Conservation (phyloP, 352 stramenopile genomes). For the Globisporangium yorkense region DNA sequence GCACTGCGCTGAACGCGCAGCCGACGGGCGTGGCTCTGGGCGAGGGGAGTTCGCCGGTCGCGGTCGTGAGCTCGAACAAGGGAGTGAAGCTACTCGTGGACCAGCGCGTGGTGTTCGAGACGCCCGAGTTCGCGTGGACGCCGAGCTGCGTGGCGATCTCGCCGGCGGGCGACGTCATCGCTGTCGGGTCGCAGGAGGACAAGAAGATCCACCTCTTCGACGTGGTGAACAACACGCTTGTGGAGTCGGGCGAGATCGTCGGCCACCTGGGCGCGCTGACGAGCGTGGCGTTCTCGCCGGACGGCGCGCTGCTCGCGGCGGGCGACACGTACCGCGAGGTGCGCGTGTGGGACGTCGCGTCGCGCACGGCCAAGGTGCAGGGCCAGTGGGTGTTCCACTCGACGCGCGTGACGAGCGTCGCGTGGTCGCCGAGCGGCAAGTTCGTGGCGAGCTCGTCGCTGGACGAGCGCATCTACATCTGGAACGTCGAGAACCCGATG, state of each 20-base stretch:
- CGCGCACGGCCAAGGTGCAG: conserved; percentile 81
- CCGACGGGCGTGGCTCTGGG: conserved; percentile 62
- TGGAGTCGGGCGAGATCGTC: conserved; percentile 56
- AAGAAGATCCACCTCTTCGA: conserved; percentile 88
- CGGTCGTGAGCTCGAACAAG: conserved; percentile 75
- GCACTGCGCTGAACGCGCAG: conserved; percentile 58
- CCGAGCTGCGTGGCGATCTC: conserved; percentile 74
- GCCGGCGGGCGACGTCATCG: conserved; percentile 61
- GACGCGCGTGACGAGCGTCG: conserved; percentile 89
- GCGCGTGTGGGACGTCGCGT: conserved; percentile 84
- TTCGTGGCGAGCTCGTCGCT: conserved; percentile 90
- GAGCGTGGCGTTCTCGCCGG: conserved; percentile 77
- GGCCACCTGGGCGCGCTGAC: conserved; percentile 76
- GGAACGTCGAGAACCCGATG: conserved; percentile 81
- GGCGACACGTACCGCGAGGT: conserved; percentile 88
- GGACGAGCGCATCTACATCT: conserved; percentile 97
- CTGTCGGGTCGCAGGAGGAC: conserved; percentile 74
- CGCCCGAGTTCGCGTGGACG: conserved; percentile 70
- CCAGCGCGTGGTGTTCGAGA: conserved; percentile 68
- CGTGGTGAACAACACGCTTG: conserved; percentile 55
- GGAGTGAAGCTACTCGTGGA: conserved; percentile 75
- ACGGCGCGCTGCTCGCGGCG: conserved; percentile 77
- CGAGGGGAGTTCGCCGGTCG: conserved; percentile 35
- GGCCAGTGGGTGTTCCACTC: conserved; percentile 96
- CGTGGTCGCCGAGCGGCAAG: conserved; percentile 90